Base-by-base conservation (phyloP, 441 rosid species). In the Gossypium davidsonii region DNA sequence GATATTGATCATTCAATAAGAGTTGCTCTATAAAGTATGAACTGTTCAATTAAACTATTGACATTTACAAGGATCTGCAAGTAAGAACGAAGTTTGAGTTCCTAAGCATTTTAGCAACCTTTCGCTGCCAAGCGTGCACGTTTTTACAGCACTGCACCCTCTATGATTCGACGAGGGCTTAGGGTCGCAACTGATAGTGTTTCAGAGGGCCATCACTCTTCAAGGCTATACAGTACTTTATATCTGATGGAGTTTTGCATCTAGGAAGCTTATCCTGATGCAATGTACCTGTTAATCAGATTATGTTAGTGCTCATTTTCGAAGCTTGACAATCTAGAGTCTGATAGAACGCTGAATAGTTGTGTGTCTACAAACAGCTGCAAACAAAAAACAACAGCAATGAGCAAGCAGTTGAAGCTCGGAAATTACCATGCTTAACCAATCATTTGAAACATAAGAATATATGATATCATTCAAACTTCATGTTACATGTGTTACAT, bases 361-460 rank as follows among this genome's bases (percentile, higher is more conserved):
- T 93, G 99, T n/a, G 98, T 95, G 83, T 95, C 99, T 69, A 90
- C 90, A 11, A 93, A 77, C 60, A 85, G 79, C 99, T 93, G 90
- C 88, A 86, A 67, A 77, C 58, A 53, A 71, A 73, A 12, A 39
- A 57, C 14, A 59, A 12, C 49, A 14, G 53, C 73, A 56, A 20
- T 9, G 20, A 64, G 61, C 37, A 60, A 75, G 46, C 57, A 25
- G 23, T 37, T 26, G 26, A 65, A 3, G 31, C 6, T 4, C 20
- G 1, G 9, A 14, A 56, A 15, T 70, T 15, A 31, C 46, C 28
- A 6, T 21, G 31, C n/a, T 58, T 18, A 7, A 39, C 4, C 5
- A 21, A 42, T 21, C 7, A 28, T 55, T 53, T 31, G 21, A 31
- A 52, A 11, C 28, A 49, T 49, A 51, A 51, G 52, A 25, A 67